A percentile compares a stretch with the other conserved stretches of the same genome.
Conservation (phyloP, 441 rosid genomes). For the Adansonia grandidieri region DNA sequence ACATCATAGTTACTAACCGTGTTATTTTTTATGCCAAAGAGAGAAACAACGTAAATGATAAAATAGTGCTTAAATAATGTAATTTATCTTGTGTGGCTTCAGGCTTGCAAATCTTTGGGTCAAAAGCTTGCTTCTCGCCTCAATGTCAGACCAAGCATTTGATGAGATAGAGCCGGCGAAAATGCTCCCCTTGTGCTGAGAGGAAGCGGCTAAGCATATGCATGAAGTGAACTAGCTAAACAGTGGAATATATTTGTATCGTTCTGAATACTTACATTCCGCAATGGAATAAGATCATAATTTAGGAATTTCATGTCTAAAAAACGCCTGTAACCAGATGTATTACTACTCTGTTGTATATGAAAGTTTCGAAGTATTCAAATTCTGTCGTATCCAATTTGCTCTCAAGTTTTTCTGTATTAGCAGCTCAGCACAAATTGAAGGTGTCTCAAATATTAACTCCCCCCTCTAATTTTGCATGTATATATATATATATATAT, state of each 20-base stretch:
- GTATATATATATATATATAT: too few species aligned
- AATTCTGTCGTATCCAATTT: too few species aligned
- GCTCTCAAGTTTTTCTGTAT: neutral
- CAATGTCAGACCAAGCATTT: conserved; percentile 69
- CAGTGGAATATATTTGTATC: neutral
- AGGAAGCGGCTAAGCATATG: neutral
- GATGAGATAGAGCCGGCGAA: conserved; percentile 24
- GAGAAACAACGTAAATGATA: neutral
- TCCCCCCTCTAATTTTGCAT: too few species aligned
- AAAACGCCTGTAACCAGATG: neutral
- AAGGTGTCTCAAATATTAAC: too few species aligned
- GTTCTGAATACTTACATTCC: neutral
- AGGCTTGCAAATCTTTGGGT: conserved; percentile 78
- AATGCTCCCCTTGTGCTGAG: neutral
- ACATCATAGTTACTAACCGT: neutral
- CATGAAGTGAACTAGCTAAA: neutral
- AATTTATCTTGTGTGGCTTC: conserved; percentile 28
- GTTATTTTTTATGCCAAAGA: neutral
- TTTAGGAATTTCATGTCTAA: neutral
- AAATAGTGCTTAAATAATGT: neutral
- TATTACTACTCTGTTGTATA: neutral
- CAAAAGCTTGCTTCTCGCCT: conserved; percentile 80
- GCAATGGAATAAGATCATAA: neutral
- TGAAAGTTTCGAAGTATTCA: neutral
- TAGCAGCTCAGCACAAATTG: neutral